Percentiles rank a stretch among this genome's conserved stretches.
Conservation (phyloP, 202 grass and related monocot genomes). For the Eragrostis tef region DNA sequence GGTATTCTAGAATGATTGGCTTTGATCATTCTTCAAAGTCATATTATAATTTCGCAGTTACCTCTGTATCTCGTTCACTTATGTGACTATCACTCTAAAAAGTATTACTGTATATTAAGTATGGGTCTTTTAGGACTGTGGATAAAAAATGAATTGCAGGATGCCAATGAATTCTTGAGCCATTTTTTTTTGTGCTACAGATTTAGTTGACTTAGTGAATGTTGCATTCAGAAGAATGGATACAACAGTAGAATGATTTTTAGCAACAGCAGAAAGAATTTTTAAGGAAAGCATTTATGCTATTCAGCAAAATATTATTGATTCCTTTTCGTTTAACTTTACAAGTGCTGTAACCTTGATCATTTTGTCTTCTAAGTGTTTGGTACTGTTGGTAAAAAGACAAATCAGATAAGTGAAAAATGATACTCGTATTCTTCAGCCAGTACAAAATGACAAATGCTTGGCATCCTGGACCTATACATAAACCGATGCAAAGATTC, state of each 20-base stretch:
- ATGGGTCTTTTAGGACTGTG: neutral
- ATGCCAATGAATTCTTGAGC: neutral
- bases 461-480: neutral
- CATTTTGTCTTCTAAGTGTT: neutral
- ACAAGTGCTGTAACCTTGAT: neutral
- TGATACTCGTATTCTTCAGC: neutral
- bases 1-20: constrained; percentile 30
- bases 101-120: neutral
- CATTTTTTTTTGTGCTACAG: neutral
- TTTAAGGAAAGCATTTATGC: neutral
- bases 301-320: neutral
- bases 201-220: neutral
- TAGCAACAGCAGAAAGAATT: neutral
- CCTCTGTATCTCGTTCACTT: neutral
- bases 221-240: neutral
- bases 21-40: neutral
- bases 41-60: constrained; percentile 12
- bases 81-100: neutral
- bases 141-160: constrained; percentile 25
- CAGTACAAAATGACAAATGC: constrained; percentile 7
- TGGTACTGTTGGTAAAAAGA: constrained; percentile 11
- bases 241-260: neutral
- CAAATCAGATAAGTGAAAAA: neutral
- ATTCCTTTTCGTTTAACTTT: neutral
- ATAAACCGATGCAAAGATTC: constrained; percentile 1